These are phyloP conservation scores for Lichtheimia ornata DNA, from an alignment of 371 early-diverging fungal species.

Conservation along the genomic window DNA sequence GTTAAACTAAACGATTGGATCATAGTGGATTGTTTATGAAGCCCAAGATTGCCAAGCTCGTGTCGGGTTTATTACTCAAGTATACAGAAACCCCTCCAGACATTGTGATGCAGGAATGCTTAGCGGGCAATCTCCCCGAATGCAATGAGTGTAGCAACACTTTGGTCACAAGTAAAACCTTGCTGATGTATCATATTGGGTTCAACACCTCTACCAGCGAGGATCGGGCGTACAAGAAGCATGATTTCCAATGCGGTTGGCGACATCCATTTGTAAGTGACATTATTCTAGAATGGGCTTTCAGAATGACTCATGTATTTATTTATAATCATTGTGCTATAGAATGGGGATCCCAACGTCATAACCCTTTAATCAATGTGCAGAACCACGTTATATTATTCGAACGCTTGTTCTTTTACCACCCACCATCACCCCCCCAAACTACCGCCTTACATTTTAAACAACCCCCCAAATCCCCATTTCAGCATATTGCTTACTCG, in stretches of 20 bases:
- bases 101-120: conserved; percentile 58
- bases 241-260: conserved; percentile 70
- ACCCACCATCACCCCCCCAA: no score
- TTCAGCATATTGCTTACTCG: neutral
- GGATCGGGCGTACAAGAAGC: conserved; percentile 54
- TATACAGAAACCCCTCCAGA: conserved; percentile 53
- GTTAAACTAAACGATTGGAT: neutral
- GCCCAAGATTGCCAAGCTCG: conserved; percentile 45
- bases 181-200: conserved; percentile 64
- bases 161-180: conserved; percentile 55
- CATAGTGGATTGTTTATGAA: conserved; percentile 55
- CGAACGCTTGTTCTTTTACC: no score
- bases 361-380: conserved; percentile 21
- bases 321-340: conserved; percentile 5
- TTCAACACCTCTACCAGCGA: conserved; percentile 64
- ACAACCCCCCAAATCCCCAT: neutral
- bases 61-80: conserved; percentile 43
- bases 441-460: no score
- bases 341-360: conserved; percentile 31
- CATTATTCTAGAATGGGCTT: neutral
- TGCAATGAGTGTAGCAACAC: conserved; percentile 42
- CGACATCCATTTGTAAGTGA: conserved; percentile 67
- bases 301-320: neutral
- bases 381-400: no score
- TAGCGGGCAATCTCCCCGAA: conserved; percentile 51